Evolutionary conservation across 2,329 filamentous ascomycete genomes (phyloP), one percentile per base, ranked within the genome.

Genomic region (Elsinoe ampelina): DNA sequence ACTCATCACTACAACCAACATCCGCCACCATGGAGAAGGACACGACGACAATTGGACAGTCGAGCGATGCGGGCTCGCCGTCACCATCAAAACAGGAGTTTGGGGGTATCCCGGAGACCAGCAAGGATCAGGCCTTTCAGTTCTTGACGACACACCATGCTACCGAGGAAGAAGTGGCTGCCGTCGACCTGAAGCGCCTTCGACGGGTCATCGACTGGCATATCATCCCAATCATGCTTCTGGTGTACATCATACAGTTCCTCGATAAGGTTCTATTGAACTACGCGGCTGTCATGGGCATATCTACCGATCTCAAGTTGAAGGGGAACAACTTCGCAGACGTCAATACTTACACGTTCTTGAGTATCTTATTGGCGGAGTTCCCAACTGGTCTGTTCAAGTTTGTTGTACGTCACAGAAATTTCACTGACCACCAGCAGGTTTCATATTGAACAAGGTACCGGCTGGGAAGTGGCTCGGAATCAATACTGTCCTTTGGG

Each of bases 221-320:
- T 50, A 80, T 84, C 55, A 72, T 84, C 34, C 81, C 71, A 5
- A 56, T 84, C 55, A 82, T 84, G 78, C 83, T 83, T 59, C 68
- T 74, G 43, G 80, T 77, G 63, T 84, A 84, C 63, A 77, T 77
- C n/a, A 74, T 83, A 70, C 80, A 84, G 63, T 83, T 83, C 61
- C 71, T 73, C 1, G 71, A 73, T 58, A 73, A 73, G 55, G 78
- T 83, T 59, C 75, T 81, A 26, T 74, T 84, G 43, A 84, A 84
- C 63, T 86, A 85, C 64, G 81, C 81, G 11, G 80, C 79, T 58
- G 80, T 86, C 55, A 86, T 86, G 83, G 81, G 82, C 3, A 65
- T 86, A 4, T 71, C 67, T 26, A 67, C 74, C 50, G 80, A 84
- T 58, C 72, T 81, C 13, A 70, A 75, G 0, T 72, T 85, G 52